Base-by-base conservation (phyloP, 768 basidiomycete species). In the Nevesoporus exiguus region DNA sequence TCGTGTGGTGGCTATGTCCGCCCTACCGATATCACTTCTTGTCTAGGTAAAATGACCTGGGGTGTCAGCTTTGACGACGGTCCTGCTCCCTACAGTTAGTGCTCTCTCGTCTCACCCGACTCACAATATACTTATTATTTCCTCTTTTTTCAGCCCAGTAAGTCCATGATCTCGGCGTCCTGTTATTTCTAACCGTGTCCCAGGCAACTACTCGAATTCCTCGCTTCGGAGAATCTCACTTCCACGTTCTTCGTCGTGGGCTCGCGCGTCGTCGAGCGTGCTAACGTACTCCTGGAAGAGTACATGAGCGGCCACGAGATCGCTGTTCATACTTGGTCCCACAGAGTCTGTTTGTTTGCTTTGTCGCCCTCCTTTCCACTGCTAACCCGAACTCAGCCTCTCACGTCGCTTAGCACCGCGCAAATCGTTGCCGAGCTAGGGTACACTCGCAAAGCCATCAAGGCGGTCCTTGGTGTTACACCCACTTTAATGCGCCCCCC, bases 171-270 rank as follows among this genome's bases (percentile, higher is more conserved):
- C 10, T 8, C 19, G 24, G 4, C 6, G 7, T 24, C 22, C 15
- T 9, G 14, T 25, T 9, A 21, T 9, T n/a, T 37, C 51, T 62
- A 34, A 65, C 25, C 13, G 2, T 7, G 24, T 50, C 47, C 3
- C 66, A 78, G 90, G 73, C 75, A 80, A 66, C 59, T 98, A 7
- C 80, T 97, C 51, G 77, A 85, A 50, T 96, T 82, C 69, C 76
- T 97, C 34, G 65, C 76, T 30, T 66, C 80, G 52, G 78, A 88
- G 66, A 69, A 83, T 33, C 64, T 96, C 58, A 74, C 67, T 10
- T 83, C 93, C 7, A 98, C 96, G 2, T 98, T 98, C 79, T 98
- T 97, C 76, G 84, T 92, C 43, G 84, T 92, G 3, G 90, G 90
- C 48, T 90, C 88, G 40, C 90, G 94, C 54, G 86, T 88, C 52